phyloP scores from a whole-genome alignment of 2,329 filamentous ascomycete genomes.

The Phyllosticta citribraziliensis region DNA sequence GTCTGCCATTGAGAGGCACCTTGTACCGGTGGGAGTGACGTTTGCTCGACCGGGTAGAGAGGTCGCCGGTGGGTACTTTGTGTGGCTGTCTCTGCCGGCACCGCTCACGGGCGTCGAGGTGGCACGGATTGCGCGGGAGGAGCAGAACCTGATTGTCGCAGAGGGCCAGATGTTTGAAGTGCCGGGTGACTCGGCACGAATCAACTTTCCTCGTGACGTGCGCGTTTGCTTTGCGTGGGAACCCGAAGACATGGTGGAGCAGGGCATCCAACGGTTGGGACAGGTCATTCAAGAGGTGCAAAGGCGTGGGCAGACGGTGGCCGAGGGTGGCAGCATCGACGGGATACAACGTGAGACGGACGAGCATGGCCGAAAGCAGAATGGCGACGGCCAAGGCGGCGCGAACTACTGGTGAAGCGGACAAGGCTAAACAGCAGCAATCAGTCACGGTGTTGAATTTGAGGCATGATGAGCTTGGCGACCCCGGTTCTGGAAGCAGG shows the following conservation, averaged over 20 bases:
- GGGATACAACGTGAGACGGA: constrained; percentile 12
- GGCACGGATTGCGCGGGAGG: constrained; percentile 46
- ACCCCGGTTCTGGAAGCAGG: constrained; percentile 8
- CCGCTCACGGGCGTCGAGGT: constrained; percentile 45
- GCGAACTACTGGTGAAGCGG: constrained; percentile 23
- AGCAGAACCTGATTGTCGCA: constrained; percentile 59
- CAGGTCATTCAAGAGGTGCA: constrained; percentile 35
- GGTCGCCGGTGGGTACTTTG: constrained; percentile 71
- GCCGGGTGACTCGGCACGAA: constrained; percentile 36
- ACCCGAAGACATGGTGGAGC: constrained; percentile 52
- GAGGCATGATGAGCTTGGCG: constrained; percentile 1
- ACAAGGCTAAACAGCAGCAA: not conserved
- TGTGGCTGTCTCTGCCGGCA: constrained; percentile 62
- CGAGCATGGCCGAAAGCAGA: constrained; percentile 5
- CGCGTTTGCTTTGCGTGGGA: constrained; percentile 63
- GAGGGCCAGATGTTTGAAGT: constrained; percentile 59
- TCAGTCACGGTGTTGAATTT: not conserved
- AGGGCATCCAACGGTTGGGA: constrained; percentile 57
- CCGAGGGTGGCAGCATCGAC: constrained; percentile 4
- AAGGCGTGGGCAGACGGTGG: constrained; percentile 13
- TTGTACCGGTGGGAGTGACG: constrained; percentile 54
- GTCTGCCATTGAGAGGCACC: constrained; percentile 46
- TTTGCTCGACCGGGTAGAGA: constrained; percentile 33
- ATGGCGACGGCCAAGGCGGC: constrained; percentile 6
- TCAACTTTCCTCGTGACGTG: constrained; percentile 50